phyloP scores from a whole-genome alignment of 441 rosid species.

The Brassica balearica region DNA sequence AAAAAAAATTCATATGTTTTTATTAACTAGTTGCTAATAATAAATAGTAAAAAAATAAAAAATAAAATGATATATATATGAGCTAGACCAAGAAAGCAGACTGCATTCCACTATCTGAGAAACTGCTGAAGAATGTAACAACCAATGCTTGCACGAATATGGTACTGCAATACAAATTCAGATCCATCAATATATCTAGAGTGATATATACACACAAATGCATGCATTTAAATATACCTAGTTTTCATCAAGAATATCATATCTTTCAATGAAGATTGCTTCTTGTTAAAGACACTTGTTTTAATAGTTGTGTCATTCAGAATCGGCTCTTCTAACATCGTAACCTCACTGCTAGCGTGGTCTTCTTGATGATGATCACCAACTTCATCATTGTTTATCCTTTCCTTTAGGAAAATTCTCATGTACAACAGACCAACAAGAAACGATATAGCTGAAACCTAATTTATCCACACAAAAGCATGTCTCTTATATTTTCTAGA shows the following conservation, averaged over 20 bases:
- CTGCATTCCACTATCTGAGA: slow-evolving; percentile 69
- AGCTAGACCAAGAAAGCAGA: slow-evolving; percentile 63
- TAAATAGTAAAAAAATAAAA: background rate
- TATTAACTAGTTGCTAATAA: background rate
- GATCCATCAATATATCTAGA: background rate
- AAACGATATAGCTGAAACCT: slow-evolving; percentile 68
- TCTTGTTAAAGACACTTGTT: slow-evolving; percentile 37
- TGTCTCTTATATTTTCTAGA: background rate
- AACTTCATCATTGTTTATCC: slow-evolving; percentile 29
- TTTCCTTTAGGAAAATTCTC: slow-evolving; percentile 81
- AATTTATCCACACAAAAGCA: background rate
- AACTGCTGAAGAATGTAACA: slow-evolving; percentile 79
- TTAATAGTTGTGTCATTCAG: slow-evolving; percentile 46
- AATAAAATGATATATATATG: slow-evolving; percentile 13
- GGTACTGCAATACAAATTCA: slow-evolving; percentile 52
- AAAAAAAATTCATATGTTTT: background rate
- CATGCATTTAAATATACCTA: slow-evolving; percentile 51
- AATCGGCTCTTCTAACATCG: slow-evolving; percentile 54
- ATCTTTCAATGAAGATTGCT: slow-evolving; percentile 47
- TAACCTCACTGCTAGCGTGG: background rate
- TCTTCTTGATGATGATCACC: slow-evolving; percentile 23
- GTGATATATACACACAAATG: background rate
- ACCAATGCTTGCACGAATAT: slow-evolving; percentile 71
- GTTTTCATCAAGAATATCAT: slow-evolving; percentile 57
- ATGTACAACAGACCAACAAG: slow-evolving; percentile 70